Evolutionary conservation across 306 rosid species (phyloP), one percentile per base, ranked within the genome.

Genomic region (Prunus campanulata): DNA sequence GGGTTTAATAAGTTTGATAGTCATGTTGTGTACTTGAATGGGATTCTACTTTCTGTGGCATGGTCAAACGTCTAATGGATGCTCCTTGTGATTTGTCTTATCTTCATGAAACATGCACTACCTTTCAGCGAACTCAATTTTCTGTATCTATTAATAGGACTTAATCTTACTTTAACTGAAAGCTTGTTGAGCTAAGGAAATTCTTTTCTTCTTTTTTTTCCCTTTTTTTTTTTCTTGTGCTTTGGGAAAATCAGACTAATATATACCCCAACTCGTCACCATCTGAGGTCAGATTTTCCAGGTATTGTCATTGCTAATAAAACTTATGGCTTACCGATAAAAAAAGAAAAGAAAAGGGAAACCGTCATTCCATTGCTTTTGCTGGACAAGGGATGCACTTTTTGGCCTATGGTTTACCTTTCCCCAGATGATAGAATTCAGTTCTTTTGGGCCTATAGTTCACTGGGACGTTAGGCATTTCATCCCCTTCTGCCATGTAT

Each of bases 241-340:
- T 52, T 52, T 52, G 57, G 57, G 20, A 52, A 52, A 52, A 48
- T 48, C 4, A 9, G 51, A 48, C 51, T 48, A 10, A 35, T 35
- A 35, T 35, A 6, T 35, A 35, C 8, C 8, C 44, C 29, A 44
- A 8, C 19, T 8, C 1, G n/a, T 66, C 52, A 65, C 49, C 49
- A 42, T 66, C 30, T 66, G 48, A 39, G 71, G 51, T 66, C 71
- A 4, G 52, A 66, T 66, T 42, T 20, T 44, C 15, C 71, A 66
- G 22, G 16, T 18, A 44, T 20, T 66, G 11, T 66, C 51, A 11
- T 14, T 66, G 9, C 30, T 12, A 42, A 42, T 14, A 66, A 20
- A 42, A 30, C 54, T 2, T 44, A 20, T n/a, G 44, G 44, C 44
- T 39, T 39, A 39, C 9, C 0, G 8, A 18, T 7, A 9, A 19